Conservation (phyloP, 2,329 filamentous ascomycete species). For the Microdochium bolleyi region DNA sequence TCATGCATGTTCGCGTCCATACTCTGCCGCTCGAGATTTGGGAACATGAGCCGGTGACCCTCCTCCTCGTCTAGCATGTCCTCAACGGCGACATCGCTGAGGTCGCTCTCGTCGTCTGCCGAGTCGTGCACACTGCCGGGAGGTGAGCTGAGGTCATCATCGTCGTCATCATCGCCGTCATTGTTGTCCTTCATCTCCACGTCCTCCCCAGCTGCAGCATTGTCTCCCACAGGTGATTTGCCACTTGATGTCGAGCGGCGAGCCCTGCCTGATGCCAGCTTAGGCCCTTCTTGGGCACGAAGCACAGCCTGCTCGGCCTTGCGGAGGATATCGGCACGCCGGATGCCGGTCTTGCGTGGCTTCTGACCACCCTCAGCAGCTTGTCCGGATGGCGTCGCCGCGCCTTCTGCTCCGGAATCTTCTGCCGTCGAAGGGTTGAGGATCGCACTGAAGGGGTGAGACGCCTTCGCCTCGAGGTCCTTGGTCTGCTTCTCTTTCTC, state of each 20-base stretch:
- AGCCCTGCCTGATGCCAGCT: conserved; percentile 34
- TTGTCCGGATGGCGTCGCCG: conserved; percentile 16
- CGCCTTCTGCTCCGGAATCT: conserved; percentile 23
- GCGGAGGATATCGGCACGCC: conserved; percentile 50
- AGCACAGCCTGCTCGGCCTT: conserved; percentile 53
- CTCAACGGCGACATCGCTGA: conserved; percentile 54
- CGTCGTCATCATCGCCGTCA: conserved; percentile 14
- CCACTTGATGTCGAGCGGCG: conserved; percentile 44
- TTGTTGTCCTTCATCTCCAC: conserved; percentile 37
- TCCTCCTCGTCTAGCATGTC: conserved; percentile 45
- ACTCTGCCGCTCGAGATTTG: conserved; percentile 32
- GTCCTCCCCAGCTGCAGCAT: conserved; percentile 22
- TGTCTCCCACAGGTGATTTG: conserved; percentile 29
- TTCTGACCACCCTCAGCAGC: conserved; percentile 26
- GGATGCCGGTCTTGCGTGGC: conserved; percentile 36
- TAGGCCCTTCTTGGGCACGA: conserved; percentile 39
- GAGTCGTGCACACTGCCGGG: conserved; percentile 56
- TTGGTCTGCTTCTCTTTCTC: conserved; percentile 20
- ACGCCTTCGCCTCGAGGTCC: conserved; percentile 22
- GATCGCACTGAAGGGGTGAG: conserved; percentile 30
- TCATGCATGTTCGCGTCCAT: conserved; percentile 13
- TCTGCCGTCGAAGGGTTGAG: conserved; percentile 32
- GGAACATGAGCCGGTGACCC: conserved; percentile 44
- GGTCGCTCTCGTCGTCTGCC: conserved; percentile 61
- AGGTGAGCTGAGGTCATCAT: conserved; percentile 34